These are phyloP conservation scores for Tanacetum coccineum DNA, from an alignment of 129 eudicot species.

Conservation along the genomic window DNA sequence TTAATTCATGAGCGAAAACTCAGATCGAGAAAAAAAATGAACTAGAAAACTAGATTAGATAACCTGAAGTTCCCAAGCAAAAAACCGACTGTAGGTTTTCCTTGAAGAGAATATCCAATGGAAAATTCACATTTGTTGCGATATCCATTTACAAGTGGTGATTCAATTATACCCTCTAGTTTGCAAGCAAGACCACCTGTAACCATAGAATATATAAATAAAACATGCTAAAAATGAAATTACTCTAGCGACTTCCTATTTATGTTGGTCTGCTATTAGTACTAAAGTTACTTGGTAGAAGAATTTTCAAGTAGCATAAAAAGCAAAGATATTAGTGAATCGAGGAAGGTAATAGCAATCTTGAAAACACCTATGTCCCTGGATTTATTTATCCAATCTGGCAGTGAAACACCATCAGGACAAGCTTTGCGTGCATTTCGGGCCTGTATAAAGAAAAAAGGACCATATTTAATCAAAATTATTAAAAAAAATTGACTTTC, in stretches of 20 bases:
- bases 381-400: constrained; percentile 77
- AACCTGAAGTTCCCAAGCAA: constrained; percentile 94
- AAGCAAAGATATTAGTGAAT: neutral
- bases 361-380: constrained; percentile 70
- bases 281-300: too few species aligned
- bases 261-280: too few species aligned
- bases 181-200: constrained; percentile 96
- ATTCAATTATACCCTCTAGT: constrained; percentile 84
- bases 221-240: neutral
- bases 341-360: neutral
- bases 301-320: too few species aligned
- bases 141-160: constrained; percentile 84
- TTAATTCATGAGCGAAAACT: constrained; percentile 1
- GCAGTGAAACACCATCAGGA: constrained; percentile 70
- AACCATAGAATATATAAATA: constrained; percentile 5
- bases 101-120: constrained; percentile 74
- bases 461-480: neutral
- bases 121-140: constrained; percentile 97
- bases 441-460: constrained; percentile 40
- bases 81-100: constrained; percentile 82
- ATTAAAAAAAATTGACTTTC: neutral
- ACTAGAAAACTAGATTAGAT: neutral
- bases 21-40: neutral
- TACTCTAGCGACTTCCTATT: constrained; percentile 7
- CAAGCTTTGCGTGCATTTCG: constrained; percentile 95